A percentile compares a stretch with the other conserved stretches of the same genome.
phyloP scores from a whole-genome alignment of 2,329 filamentous ascomycete genomes.

The Exophiala alcalophila region DNA sequence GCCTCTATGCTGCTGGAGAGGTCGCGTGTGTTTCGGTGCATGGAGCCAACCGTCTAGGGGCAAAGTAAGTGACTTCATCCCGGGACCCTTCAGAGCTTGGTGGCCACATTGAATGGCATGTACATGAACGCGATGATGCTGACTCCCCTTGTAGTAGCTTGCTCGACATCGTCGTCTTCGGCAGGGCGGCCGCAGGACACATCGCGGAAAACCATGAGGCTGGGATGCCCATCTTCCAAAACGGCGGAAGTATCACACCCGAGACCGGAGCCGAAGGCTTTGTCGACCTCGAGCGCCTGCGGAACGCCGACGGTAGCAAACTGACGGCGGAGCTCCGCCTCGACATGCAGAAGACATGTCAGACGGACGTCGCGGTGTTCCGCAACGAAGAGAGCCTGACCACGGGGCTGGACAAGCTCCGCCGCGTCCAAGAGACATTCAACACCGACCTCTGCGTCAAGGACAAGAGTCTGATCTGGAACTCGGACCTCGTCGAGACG shows the following conservation, averaged over 20 bases:
- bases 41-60: constrained; percentile 94
- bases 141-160: too few relatives aligned
- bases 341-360: constrained; percentile 93
- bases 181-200: constrained; percentile 93
- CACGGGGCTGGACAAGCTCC: constrained; percentile 78
- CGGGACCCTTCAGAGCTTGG: too few relatives aligned
- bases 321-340: constrained; percentile 76
- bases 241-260: constrained; percentile 70
- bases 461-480: constrained; percentile 97
- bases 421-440: constrained; percentile 71
- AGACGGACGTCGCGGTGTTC: constrained; percentile 89
- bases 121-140: too few relatives aligned
- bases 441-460: constrained; percentile 72
- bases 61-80: too few relatives aligned
- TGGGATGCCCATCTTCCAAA: constrained; percentile 55
- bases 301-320: constrained; percentile 73
- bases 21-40: constrained; percentile 97
- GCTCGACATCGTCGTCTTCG: constrained; percentile 95
- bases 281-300: constrained; percentile 66
- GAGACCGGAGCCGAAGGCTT: constrained; percentile 80
- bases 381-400: constrained; percentile 78
- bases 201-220: constrained; percentile 92
- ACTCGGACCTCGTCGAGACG: constrained; percentile 91
- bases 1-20: constrained; percentile 94
- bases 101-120: too few relatives aligned